A percentile compares a stretch with the other conserved stretches of the same genome.
Evolutionary conservation across 148 eudicot genomes (phyloP).

Genomic region (Drosera capensis): DNA sequence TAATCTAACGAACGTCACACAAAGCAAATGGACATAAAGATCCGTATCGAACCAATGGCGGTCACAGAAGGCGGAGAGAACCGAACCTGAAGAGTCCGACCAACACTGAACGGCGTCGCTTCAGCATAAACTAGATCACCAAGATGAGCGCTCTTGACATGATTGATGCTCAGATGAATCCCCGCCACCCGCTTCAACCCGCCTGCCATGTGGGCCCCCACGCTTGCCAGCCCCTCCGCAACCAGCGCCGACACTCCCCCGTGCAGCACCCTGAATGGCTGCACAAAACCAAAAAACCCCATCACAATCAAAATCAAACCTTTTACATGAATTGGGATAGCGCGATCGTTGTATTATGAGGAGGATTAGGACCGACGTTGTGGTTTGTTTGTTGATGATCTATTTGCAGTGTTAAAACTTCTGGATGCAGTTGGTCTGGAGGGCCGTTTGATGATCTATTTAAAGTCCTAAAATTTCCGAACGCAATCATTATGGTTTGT

Average conservation of each 20-base stretch:
- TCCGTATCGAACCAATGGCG: not conserved
- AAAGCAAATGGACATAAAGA: not conserved
- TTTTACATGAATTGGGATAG: no score
- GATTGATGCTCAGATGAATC: conserved; percentile 51
- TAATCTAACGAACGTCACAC: no score
- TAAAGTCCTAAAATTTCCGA: no score
- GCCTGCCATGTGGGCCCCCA: conserved; percentile 59
- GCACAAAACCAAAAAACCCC: not conserved
- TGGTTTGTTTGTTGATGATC: no score
- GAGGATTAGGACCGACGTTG: no score
- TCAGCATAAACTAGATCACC: conserved; percentile 62
- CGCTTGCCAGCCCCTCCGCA: conserved; percentile 59
- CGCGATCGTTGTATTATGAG: no score
- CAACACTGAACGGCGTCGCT: conserved; percentile 45
- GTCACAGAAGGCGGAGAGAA: not conserved
- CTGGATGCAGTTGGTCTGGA: no score
- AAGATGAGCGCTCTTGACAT: conserved; percentile 41
- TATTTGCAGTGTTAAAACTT: no score
- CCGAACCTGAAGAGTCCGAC: conserved; percentile 73
- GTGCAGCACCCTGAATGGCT: conserved; percentile 74
- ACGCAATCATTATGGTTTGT: no score
- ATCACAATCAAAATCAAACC: not conserved
- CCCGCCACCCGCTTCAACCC: conserved; percentile 64
- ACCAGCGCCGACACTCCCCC: conserved; percentile 80
- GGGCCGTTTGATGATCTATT: no score